Conservation (phyloP, 345 rosid species). For the Carallia brachiata region DNA sequence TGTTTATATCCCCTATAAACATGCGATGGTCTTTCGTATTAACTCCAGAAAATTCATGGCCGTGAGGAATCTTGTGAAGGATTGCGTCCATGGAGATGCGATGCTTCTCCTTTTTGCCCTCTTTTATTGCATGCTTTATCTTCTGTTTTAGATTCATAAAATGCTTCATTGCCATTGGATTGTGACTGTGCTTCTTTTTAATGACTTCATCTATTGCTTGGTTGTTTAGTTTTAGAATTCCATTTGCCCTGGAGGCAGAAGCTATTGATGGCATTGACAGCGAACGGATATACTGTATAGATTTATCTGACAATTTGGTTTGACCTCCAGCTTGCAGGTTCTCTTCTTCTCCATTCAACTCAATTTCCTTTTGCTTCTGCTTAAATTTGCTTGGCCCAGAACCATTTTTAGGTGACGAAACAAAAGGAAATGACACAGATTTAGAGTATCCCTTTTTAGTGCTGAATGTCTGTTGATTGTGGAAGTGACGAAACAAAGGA, state of each 20-base stretch:
- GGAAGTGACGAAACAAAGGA: constrained; percentile 43
- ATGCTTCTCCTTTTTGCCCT: constrained; percentile 60
- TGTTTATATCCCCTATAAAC: constrained; percentile 15
- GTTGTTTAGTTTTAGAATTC: constrained; percentile 28
- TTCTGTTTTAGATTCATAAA: constrained; percentile 70
- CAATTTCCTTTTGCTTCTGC: constrained; percentile 7
- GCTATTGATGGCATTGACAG: constrained; percentile 31
- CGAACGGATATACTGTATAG: constrained; percentile 22
- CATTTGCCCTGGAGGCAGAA: constrained; percentile 31
- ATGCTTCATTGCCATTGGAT: constrained; percentile 46
- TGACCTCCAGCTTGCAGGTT: constrained; percentile 3
- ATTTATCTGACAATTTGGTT: constrained; percentile 8
- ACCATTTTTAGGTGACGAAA: constrained; percentile 21
- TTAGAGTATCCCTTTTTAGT: constrained; percentile 32
- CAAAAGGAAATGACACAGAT: constrained; percentile 48
- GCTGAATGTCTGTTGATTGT: constrained; percentile 35
- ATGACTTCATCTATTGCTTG: constrained; percentile 26
- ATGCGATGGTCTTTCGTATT: constrained; percentile 26
- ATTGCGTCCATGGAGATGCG: constrained; percentile 79
- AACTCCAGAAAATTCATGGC: constrained; percentile 47
- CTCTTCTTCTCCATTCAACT: constrained; percentile 4
- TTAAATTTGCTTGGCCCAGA: constrained; percentile 12
- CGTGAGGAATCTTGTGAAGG: constrained; percentile 71
- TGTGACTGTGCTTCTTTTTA: constrained; percentile 35
- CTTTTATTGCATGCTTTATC: constrained; percentile 54